Evolutionary conservation across 108 stramenopile species (phyloP).

Genomic region (Cyclostephanos invisitatus): DNA sequence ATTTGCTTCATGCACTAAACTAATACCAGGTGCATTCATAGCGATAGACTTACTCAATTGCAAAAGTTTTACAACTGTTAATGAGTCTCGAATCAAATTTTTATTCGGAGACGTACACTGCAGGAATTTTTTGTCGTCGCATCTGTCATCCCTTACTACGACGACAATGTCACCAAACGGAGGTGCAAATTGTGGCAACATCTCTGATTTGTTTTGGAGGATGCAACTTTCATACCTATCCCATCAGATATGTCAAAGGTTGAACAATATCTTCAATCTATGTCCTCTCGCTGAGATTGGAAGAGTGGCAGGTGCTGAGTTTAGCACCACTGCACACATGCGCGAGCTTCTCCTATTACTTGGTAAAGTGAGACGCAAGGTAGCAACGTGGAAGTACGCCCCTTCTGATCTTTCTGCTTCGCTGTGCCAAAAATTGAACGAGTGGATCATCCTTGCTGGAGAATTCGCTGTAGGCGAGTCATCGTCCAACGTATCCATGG

Average conservation of each 20-base stretch:
- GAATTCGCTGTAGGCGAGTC: slow-evolving; percentile 12
- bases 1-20: not conserved
- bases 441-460: slow-evolving; percentile 35
- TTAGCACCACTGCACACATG: not conserved
- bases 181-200: slow-evolving; percentile 8
- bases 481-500: slow-evolving; percentile 5
- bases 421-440: slow-evolving; percentile 18
- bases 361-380: slow-evolving; percentile 12
- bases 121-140: slow-evolving; percentile 19
- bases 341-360: slow-evolving; percentile 17
- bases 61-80: slow-evolving; percentile 28
- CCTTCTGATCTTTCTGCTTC: slow-evolving; percentile 5
- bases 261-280: slow-evolving; percentile 24
- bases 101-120: slow-evolving; percentile 23
- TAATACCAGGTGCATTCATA: slow-evolving; percentile 27
- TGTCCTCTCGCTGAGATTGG: slow-evolving; percentile 11
- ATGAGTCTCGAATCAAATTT: slow-evolving; percentile 40
- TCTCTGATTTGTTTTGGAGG: slow-evolving; percentile 21
- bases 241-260: slow-evolving; percentile 27
- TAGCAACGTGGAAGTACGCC: not conserved
- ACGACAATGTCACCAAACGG: not conserved
- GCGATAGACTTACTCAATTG: slow-evolving; percentile 29
- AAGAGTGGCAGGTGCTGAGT: slow-evolving; percentile 3
- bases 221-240: slow-evolving; percentile 26
- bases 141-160: not conserved